phyloP scores from a whole-genome alignment of 2,329 filamentous ascomycete species.

The Aspergillus sp. region DNA sequence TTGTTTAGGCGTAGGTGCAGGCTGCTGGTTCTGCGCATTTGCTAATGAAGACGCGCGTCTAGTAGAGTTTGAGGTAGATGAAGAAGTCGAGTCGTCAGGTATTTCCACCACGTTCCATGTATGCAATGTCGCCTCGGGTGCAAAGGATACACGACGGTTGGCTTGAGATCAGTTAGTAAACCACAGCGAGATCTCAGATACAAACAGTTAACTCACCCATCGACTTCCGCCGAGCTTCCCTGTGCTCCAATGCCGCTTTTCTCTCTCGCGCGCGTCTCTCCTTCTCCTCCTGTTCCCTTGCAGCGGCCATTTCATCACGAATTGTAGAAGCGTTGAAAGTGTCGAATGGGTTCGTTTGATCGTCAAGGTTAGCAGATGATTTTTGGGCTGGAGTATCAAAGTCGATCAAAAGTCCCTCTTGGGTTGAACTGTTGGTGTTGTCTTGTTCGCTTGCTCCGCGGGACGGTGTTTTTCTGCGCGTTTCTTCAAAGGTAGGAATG shows the following conservation, averaged over 20 bases:
- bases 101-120: constrained; percentile 96
- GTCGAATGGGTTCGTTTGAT: constrained; percentile 50
- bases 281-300: constrained; percentile 67
- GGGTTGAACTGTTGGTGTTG: constrained; percentile 20
- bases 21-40: constrained; percentile 43
- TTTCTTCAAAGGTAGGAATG: constrained; percentile 61
- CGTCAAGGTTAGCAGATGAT: constrained; percentile 37
- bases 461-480: constrained; percentile 41
- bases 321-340: constrained; percentile 42
- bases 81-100: constrained; percentile 79
- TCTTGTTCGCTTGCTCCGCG: constrained; percentile 29
- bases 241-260: constrained; percentile 63
- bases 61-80: constrained; percentile 70
- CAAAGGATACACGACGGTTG: constrained; percentile 92
- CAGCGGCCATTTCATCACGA: constrained; percentile 59
- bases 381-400: constrained; percentile 41
- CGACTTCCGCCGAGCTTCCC: constrained; percentile 89
- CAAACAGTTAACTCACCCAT: constrained; percentile 53
- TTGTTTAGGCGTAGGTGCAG: neutral
- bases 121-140: constrained; percentile 93
- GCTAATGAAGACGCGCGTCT: constrained; percentile 66
- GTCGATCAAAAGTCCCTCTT: constrained; percentile 42
- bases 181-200: neutral
- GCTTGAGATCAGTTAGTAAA: constrained; percentile 45
- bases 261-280: constrained; percentile 61